Evolutionary conservation across 345 rosid species (phyloP), one percentile per base, ranked within the genome.

Genomic region (Melaleuca alternifolia): DNA sequence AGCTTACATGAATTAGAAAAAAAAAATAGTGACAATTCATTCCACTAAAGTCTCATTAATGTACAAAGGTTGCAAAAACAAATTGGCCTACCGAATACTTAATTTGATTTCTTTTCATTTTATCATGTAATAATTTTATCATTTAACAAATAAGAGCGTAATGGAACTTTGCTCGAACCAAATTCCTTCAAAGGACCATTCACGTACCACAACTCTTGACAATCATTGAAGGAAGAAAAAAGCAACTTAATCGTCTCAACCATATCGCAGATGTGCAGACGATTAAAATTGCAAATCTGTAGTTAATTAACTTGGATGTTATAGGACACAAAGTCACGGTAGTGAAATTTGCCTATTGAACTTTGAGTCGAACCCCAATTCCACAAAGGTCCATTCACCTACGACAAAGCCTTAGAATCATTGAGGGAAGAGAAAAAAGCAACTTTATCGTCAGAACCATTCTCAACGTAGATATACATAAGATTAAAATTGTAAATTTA

Each of bases 181-280:
- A 23, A 54, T 7, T 54, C 21, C 26, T 10, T 7, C 26, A 20
- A 54, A 0, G 26, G 9, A 20, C 57, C 57, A 54, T 54, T 54
- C 3, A 54, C 24, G 24, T 7, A 54, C 23, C 56, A 3, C 56
- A 15, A 53, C 56, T 18, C 26, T 54, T 54, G 20, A 20, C 57
- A 54, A 21, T 54, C 57, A 20, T 54, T 21, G 24, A 7, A 3
- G 24, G 10, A 50, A 12, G 3, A 6, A 3, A 21, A 54, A 54
- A 54, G 26, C 57, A 54, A 8, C 57, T 1, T 21, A 7, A 20
- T 54, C 1, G 11, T 54, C 57, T 8, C 10, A 54, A 20, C 24
- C 3, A 21, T 20, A 20, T 18, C 0, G 3, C n/a, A 1, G 2
- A 54, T 7, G 57, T 3, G 4, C 61, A 21, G 23, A 24, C 0